Percentiles rank a stretch among this genome's conserved stretches.
Evolutionary conservation across 2,329 filamentous ascomycete species (phyloP).

Genomic region (Fusarium coffeatum): DNA sequence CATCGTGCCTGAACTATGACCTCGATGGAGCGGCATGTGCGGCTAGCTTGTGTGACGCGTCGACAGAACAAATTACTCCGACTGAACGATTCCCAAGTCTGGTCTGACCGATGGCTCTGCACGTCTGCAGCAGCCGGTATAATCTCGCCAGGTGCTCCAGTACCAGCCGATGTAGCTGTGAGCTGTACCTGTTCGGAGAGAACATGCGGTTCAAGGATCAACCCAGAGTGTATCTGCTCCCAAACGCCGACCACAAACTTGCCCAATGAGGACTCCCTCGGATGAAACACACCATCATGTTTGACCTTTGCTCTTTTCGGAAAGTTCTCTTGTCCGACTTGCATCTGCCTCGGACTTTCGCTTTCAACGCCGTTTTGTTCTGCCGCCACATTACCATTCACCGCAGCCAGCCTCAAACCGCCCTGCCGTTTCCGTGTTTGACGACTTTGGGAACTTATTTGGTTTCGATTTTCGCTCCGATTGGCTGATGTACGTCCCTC

Average conservation of each 20-base stretch:
- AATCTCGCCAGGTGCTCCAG: rapidly evolving
- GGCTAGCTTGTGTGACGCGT: neutral
- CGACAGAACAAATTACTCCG: neutral
- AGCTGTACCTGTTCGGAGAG: neutral
- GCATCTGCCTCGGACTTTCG: neutral
- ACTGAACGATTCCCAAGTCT: neutral
- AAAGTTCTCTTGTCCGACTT: conserved; percentile 1
- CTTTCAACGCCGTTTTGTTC: neutral
- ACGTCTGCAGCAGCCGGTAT: neutral
- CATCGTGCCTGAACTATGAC: conserved; percentile 3
- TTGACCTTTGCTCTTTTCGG: neutral
- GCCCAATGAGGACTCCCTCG: neutral
- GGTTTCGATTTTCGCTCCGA: neutral
- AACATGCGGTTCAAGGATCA: neutral
- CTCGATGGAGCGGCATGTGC: neutral
- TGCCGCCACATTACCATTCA: neutral
- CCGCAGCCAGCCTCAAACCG: neutral
- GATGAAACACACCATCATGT: neutral
- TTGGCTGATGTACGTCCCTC: neutral
- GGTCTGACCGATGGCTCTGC: neutral
- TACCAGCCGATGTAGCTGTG: neutral
- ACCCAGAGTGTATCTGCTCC: conserved; percentile 2
- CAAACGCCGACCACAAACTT: neutral
- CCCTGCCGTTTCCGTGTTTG: neutral
- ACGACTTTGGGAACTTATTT: neutral